Evolutionary conservation across 2,329 filamentous ascomycete species (phyloP).

Genomic region (Cladosporium velox): DNA sequence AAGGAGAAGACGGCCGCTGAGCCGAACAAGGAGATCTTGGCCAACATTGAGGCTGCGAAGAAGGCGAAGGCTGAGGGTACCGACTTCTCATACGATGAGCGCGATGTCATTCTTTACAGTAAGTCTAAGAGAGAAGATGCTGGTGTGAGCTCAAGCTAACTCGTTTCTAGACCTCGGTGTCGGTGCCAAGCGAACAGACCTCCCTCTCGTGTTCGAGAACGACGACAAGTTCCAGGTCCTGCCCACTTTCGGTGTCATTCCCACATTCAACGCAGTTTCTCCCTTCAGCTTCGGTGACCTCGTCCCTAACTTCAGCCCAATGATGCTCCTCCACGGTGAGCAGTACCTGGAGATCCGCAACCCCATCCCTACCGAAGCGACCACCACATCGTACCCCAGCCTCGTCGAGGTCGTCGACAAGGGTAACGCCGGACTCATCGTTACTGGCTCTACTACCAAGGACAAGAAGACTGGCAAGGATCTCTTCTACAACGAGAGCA

Average conservation of each 20-base stretch:
- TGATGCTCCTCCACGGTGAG: constrained; percentile 99
- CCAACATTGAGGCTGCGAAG: constrained; percentile 75
- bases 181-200: constrained; percentile 85
- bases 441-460: constrained; percentile 77
- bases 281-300: constrained; percentile 81
- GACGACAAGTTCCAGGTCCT: constrained; percentile 89
- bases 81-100: constrained; percentile 80
- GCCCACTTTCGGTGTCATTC: constrained; percentile 94
- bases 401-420: constrained; percentile 97
- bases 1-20: constrained; percentile 37
- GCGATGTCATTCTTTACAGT: constrained; percentile 89
- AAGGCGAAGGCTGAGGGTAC: constrained; percentile 70
- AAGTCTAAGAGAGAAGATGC: constrained; percentile 25
- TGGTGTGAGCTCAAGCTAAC: constrained; percentile 5
- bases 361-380: constrained; percentile 82
- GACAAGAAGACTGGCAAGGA: constrained; percentile 84
- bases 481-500: constrained; percentile 94
- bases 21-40: constrained; percentile 65
- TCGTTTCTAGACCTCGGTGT: constrained; percentile 68
- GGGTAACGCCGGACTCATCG: constrained; percentile 82
- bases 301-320: constrained; percentile 93
- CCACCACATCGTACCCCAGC: constrained; percentile 72
- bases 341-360: constrained; percentile 95
- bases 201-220: constrained; percentile 87
- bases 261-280: constrained; percentile 80